Base-by-base conservation (phyloP, 2,329 filamentous ascomycete genomes). In the Botryosphaeria dothidea region DNA sequence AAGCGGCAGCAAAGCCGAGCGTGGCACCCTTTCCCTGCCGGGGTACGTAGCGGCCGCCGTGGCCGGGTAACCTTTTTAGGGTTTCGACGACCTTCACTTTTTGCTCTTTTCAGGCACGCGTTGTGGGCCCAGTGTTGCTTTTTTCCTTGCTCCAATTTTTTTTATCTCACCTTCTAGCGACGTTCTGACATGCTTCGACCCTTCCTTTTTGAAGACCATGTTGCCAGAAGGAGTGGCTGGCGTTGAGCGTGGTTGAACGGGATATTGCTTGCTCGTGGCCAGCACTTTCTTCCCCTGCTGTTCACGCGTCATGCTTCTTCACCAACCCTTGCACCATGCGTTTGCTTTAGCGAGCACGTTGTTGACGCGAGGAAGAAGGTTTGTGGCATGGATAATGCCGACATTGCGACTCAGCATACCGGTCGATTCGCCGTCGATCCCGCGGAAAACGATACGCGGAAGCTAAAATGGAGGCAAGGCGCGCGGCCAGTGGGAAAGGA, bases 1-100 rank as follows among this genome's bases (percentile, higher is more conserved):
- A 62, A 62, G 58, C 58, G 58, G 58, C 29, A 51, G 58, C 58
- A 51, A 62, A 51, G 58, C 58, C 46, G 58, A 62, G 58, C 58
- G 29, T 49, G 43, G 56, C 56, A 46, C 25, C 38, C 56, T 38
- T 31, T 15, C 38, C n/a, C 34, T 43, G 19, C 36, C 34, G 43
- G 43, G 43, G 43, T 48, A 48, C 43, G 43, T 48, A 48, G 43
- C 43, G 43, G 43, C 43, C 43, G 46, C 21, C 11, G 19, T 25
- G 45, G 45, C 19, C 45, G 21, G 45, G 19, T 23, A 25, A 25
- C 23, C 46, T 49, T 17, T n/a, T 49, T 31, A 17, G 23, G 52
- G 52, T 19, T 52, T 34, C 48, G 43, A 23, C 6, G 41, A 17
- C 11, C 3, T 36, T 3, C 19, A 23, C 29, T 17, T 43, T 25